Conservation (phyloP, 2,329 filamentous ascomycete genomes). For the Trichoderma citrinoviride region DNA sequence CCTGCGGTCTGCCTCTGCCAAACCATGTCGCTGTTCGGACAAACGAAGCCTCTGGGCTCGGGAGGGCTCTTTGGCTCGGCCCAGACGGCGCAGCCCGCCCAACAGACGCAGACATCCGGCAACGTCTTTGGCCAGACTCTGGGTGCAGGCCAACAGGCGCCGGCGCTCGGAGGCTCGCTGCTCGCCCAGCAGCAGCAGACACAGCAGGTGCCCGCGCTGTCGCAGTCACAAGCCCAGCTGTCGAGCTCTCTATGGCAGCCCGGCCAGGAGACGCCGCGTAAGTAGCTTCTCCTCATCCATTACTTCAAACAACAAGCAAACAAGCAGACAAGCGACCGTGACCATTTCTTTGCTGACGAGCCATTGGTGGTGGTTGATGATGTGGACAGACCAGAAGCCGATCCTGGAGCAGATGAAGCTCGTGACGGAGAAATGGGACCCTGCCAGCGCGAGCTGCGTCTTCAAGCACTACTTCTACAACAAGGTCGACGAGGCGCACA, state of each 20-base stretch:
- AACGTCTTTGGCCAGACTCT: constrained; percentile 35
- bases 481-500: constrained; percentile 69
- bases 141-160: constrained; percentile 39
- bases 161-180: constrained; percentile 32
- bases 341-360: neutral
- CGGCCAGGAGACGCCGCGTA: constrained; percentile 50
- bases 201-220: constrained; percentile 43
- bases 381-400: constrained; percentile 58
- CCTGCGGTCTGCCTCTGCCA: constrained; percentile 1
- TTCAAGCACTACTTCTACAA: constrained; percentile 90
- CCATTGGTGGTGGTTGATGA: neutral
- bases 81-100: constrained; percentile 35
- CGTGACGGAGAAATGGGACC: constrained; percentile 72
- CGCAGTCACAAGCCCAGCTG: constrained; percentile 47
- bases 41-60: constrained; percentile 36
- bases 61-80: constrained; percentile 40
- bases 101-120: constrained; percentile 27
- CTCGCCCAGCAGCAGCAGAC: constrained; percentile 40
- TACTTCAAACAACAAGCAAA: too few species aligned
- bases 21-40: constrained; percentile 42
- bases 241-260: constrained; percentile 54
- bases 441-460: constrained; percentile 62
- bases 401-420: constrained; percentile 71
- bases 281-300: constrained; percentile 22
- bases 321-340: too few species aligned